Evolutionary conservation across 2,329 filamentous ascomycete genomes (phyloP).

Genomic region (Didymella sp.): DNA sequence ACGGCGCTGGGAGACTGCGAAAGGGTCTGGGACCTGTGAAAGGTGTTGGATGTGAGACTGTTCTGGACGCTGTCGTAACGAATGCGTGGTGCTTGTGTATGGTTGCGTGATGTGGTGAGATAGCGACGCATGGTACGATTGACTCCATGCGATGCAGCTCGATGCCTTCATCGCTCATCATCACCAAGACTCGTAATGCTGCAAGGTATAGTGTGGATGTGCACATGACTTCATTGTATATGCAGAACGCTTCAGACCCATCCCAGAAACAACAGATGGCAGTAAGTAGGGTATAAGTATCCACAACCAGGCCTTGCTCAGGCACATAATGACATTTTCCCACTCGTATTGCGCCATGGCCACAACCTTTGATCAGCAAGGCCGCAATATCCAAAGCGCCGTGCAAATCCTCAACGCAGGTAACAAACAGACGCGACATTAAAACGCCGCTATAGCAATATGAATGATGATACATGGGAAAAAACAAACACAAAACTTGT

Average conservation of each 20-base stretch:
- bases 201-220: background rate
- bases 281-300: slow-evolving; percentile 21
- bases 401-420: background rate
- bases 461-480: slow-evolving; percentile 11
- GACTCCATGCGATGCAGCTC: no score
- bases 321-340: slow-evolving; percentile 6
- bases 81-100: background rate
- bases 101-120: background rate
- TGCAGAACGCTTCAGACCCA: slow-evolving; percentile 11
- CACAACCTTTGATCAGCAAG: background rate
- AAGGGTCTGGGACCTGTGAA: background rate
- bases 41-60: background rate
- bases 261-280: slow-evolving; percentile 15
- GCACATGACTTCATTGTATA: slow-evolving; percentile 5
- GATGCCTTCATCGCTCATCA: no score
- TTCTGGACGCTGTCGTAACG: background rate
- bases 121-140: no score
- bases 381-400: slow-evolving; percentile 8
- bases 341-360: slow-evolving; percentile 1
- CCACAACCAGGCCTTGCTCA: slow-evolving; percentile 6
- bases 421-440: background rate
- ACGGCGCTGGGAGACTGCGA: background rate
- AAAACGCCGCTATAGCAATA: background rate
- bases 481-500: background rate
- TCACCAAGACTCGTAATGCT: no score